Evolutionary conservation across 257 asterid genomes (phyloP).

Genomic region (Vinca minor): DNA sequence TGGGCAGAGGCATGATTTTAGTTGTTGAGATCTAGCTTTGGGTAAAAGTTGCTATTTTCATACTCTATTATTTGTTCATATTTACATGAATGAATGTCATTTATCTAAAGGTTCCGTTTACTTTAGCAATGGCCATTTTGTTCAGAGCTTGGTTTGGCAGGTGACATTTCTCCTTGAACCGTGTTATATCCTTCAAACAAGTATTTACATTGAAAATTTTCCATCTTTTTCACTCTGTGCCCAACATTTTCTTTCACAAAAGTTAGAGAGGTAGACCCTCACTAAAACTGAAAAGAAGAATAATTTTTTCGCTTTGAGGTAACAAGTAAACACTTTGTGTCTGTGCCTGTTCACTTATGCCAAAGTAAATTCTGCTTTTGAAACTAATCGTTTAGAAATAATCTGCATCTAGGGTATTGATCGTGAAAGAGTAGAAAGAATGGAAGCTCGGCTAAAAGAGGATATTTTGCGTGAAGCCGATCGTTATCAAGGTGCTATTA

Average conservation of each 20-base stretch:
- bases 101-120: not conserved
- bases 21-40: not conserved
- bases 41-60: not conserved
- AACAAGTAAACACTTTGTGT: not conserved
- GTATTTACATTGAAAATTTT: too few species aligned
- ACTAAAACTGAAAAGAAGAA: too few species aligned
- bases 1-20: not conserved
- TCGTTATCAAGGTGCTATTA: constrained; percentile 73
- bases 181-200: not conserved
- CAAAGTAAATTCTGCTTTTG: not conserved
- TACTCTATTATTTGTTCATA: not conserved
- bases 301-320: too few species aligned
- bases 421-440: constrained; percentile 87
- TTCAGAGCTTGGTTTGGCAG: not conserved
- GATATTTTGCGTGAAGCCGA: constrained; percentile 96
- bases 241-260: too few species aligned
- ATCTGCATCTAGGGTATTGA: constrained; percentile 65
- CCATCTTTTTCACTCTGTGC: too few species aligned
- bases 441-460: constrained; percentile 94
- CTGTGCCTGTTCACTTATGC: constrained; percentile 3
- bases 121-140: not conserved
- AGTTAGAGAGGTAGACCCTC: too few species aligned
- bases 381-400: constrained; percentile 25
- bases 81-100: not conserved
- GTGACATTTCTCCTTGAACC: not conserved